Percentiles rank a stretch among this genome's conserved stretches.
Conservation (phyloP, 2,329 filamentous ascomycete species). For the Hortaea sp. region DNA sequence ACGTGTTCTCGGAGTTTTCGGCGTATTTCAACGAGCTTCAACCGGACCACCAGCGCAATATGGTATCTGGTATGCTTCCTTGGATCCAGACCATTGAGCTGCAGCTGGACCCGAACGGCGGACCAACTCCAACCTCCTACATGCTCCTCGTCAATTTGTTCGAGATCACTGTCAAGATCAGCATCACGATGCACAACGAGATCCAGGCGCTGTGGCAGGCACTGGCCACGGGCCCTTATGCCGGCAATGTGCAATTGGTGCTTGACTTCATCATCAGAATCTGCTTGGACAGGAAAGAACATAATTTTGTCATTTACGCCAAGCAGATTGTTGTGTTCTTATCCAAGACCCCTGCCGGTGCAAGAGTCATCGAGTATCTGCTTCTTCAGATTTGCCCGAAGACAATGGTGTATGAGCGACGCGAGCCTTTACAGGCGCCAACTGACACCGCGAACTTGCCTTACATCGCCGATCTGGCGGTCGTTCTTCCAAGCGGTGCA, state of each 20-base stretch:
- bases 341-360: slow-evolving; percentile 72
- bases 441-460: slow-evolving; percentile 66
- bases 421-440: slow-evolving; percentile 56
- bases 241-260: slow-evolving; percentile 86
- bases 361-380: slow-evolving; percentile 89
- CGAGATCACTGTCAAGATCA: slow-evolving; percentile 90
- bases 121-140: slow-evolving; percentile 83
- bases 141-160: slow-evolving; percentile 90
- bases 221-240: slow-evolving; percentile 82
- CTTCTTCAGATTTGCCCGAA: slow-evolving; percentile 85
- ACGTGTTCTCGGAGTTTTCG: slow-evolving; percentile 92
- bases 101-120: slow-evolving; percentile 82
- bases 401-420: slow-evolving; percentile 92
- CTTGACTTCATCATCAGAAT: slow-evolving; percentile 93
- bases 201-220: slow-evolving; percentile 97
- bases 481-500: slow-evolving; percentile 74
- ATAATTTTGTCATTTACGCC: slow-evolving; percentile 95
- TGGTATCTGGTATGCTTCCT: slow-evolving; percentile 86
- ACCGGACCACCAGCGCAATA: slow-evolving; percentile 76
- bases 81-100: slow-evolving; percentile 95
- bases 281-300: slow-evolving; percentile 85
- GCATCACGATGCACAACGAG: slow-evolving; percentile 82
- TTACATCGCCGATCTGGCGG: slow-evolving; percentile 76
- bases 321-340: slow-evolving; percentile 98
- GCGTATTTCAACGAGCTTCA: slow-evolving; percentile 83